phyloP scores from a whole-genome alignment of 2,329 filamentous ascomycete genomes.

The Diplodia corticola region DNA sequence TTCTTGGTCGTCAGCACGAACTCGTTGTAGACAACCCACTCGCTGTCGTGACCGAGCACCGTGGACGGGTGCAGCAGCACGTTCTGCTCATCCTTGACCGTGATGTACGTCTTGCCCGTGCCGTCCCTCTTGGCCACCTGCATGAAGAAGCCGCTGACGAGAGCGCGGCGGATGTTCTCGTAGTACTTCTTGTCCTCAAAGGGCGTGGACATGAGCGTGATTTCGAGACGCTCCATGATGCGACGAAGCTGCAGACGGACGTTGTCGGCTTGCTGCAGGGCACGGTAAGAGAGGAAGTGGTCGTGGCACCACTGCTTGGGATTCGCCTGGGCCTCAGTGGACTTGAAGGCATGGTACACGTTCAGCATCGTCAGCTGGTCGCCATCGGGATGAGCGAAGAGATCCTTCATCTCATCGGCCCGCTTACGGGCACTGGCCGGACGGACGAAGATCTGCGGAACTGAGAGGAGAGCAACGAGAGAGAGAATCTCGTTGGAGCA shows the following conservation, averaged over 20 bases:
- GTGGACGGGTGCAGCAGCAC: slow-evolving; percentile 93
- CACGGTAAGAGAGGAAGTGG: slow-evolving; percentile 88
- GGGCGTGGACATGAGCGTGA: slow-evolving; percentile 83
- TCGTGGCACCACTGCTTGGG: slow-evolving; percentile 93
- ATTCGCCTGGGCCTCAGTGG: slow-evolving; percentile 67
- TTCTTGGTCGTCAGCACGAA: slow-evolving; percentile 98
- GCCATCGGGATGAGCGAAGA: slow-evolving; percentile 89
- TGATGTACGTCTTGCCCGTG: slow-evolving; percentile 86
- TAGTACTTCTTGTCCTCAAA: slow-evolving; percentile 98
- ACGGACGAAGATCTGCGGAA: slow-evolving; percentile 90
- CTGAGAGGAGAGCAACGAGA: slow-evolving; percentile 88
- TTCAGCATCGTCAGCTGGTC: slow-evolving; percentile 97
- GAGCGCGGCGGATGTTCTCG: slow-evolving; percentile 88
- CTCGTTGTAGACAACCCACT: slow-evolving; percentile 98
- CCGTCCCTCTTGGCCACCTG: slow-evolving; percentile 94
- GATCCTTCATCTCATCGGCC: slow-evolving; percentile 94
- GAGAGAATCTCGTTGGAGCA: slow-evolving; percentile 98
- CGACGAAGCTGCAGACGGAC: slow-evolving; percentile 88
- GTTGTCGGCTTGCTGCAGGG: slow-evolving; percentile 89
- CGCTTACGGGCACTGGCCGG: slow-evolving; percentile 82
- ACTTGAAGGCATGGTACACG: slow-evolving; percentile 96
- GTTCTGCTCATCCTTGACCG: slow-evolving; percentile 93
- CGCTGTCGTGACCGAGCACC: slow-evolving; percentile 81
- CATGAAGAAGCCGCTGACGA: slow-evolving; percentile 92
- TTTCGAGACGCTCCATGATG: slow-evolving; percentile 90